These are phyloP conservation scores for Aspergillus persii DNA, from an alignment of 2,329 filamentous ascomycete species.

Conservation along the genomic window DNA sequence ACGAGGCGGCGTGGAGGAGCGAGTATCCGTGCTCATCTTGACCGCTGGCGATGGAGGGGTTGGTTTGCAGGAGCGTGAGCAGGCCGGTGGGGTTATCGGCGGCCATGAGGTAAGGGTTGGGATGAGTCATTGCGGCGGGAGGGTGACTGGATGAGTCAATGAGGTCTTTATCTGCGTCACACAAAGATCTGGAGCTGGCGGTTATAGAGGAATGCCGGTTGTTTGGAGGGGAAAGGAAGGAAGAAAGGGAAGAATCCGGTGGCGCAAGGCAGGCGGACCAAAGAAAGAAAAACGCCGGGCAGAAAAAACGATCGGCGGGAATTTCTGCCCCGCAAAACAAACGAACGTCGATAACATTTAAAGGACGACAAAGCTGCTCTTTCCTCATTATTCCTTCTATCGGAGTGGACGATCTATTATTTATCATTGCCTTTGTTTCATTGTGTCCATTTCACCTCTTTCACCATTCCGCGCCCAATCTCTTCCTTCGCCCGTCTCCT, in stretches of 20 bases:
- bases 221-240: neutral
- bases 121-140: slow-evolving; percentile 33
- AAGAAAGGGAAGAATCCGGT: neutral
- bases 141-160: slow-evolving; percentile 10
- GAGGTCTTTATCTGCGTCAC: neutral
- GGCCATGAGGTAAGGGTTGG: slow-evolving; percentile 71
- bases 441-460: neutral
- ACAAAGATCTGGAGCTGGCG: neutral
- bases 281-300: neutral
- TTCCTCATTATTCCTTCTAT: too few relatives aligned
- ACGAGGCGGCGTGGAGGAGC: slow-evolving; percentile 86
- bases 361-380: too few relatives aligned
- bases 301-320: neutral
- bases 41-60: slow-evolving; percentile 71
- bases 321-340: slow-evolving; percentile 15
- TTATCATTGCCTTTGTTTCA: neutral
- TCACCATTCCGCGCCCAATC: neutral
- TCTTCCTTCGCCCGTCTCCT: neutral
- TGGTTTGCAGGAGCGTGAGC: slow-evolving; percentile 68
- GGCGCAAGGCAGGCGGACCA: slow-evolving; percentile 14
- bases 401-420: neutral
- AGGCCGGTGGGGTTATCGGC: slow-evolving; percentile 77
- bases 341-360: slow-evolving; percentile 1
- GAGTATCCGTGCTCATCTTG: slow-evolving; percentile 95
- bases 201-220: neutral